Evolutionary conservation across 495 filamentous ascomycete genomes (phyloP), one percentile per base, ranked within the genome.

Genomic region (Tricharina praecox): DNA sequence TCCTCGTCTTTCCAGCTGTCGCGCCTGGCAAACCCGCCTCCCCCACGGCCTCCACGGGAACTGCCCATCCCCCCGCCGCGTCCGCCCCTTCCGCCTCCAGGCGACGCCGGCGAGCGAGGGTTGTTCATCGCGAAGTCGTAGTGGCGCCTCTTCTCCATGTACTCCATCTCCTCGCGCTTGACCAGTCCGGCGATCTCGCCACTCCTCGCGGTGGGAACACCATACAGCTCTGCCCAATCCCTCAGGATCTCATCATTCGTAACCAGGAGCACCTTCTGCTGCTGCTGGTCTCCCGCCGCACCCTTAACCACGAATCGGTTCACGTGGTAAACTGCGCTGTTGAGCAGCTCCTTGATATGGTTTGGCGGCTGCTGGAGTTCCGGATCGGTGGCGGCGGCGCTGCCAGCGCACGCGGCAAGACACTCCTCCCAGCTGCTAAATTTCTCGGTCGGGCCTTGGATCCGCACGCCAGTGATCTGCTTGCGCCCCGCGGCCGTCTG

Each of bases 401-500:
- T 23, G 10, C 28, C 30, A 4, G 11, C 42, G 16, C 28, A 38
- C 13, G 30, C 36, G 24, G 32, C 47, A 4, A 51, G 52, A 15
- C 76, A 76, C 43, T 80, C 73, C 16, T 64, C 64, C 77, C 77
- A 81, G 35, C 58, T 68, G 16, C 66, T 62, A 51, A 69, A 81
- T 49, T 68, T 68, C 56, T 80, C 74, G 55, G 68, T 70, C 24
- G 71, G 74, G 13, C 71, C 72, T 53, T 78, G 72, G 1, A 78
- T 63, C 19, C 63, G 51, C 16, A 77, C 65, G 20, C 66, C 55
- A 23, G 68, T 64, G 53, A 70, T 56, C 13, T 70, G 54, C 23
- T 69, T 66, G 18, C 66, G 67, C 46, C 70, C 66, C 38, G 70
- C 69, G 47, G 70, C 71, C 9, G 25, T 33, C 28, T 46, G 43